Conservation (phyloP, 2,329 filamentous ascomycete genomes). For the Shiraia sp. region DNA sequence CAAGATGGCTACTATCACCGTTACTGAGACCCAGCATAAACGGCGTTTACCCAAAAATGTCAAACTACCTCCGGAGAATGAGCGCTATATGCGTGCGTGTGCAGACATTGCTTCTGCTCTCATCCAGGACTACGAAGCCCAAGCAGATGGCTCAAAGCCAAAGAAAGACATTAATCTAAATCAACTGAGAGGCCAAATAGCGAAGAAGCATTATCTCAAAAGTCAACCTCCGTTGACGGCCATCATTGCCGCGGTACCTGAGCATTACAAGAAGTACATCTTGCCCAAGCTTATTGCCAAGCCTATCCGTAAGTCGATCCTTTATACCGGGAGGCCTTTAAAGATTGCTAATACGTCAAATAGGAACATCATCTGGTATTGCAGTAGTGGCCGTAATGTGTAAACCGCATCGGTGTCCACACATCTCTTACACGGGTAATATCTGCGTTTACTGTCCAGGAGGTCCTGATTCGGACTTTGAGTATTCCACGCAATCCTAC, state of each 20-base stretch:
- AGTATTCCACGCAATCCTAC: conserved; percentile 98
- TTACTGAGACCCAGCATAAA: conserved; percentile 54
- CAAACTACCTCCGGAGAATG: conserved; percentile 87
- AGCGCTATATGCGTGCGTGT: conserved; percentile 90
- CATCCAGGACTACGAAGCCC: conserved; percentile 89
- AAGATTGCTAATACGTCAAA: conserved; percentile 6
- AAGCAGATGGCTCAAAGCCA: conserved; percentile 71
- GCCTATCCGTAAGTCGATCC: conserved; percentile 71
- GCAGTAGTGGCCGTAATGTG: conserved; percentile 99
- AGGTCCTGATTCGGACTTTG: conserved; percentile 96
- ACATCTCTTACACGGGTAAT: conserved; percentile 98
- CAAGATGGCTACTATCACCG: conserved; percentile 67
- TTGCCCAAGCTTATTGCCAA: conserved; percentile 95
- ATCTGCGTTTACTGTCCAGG: conserved; percentile 99
- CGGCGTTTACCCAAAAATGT: conserved; percentile 67
- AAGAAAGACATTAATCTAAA: conserved; percentile 93
- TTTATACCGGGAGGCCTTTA: not conserved
- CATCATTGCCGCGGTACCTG: conserved; percentile 97
- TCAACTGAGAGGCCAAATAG: conserved; percentile 78
- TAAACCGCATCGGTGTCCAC: conserved; percentile 95
- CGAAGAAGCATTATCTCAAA: conserved; percentile 89
- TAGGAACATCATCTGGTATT: conserved; percentile 91
- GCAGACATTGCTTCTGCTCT: conserved; percentile 92
- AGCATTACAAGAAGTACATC: conserved; percentile 99
- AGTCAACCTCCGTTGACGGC: conserved; percentile 90